Percentiles rank a stretch among this genome's conserved stretches.
Evolutionary conservation across 2,329 filamentous ascomycete species (phyloP).

Genomic region (Ophiostoma tasmaniense): DNA sequence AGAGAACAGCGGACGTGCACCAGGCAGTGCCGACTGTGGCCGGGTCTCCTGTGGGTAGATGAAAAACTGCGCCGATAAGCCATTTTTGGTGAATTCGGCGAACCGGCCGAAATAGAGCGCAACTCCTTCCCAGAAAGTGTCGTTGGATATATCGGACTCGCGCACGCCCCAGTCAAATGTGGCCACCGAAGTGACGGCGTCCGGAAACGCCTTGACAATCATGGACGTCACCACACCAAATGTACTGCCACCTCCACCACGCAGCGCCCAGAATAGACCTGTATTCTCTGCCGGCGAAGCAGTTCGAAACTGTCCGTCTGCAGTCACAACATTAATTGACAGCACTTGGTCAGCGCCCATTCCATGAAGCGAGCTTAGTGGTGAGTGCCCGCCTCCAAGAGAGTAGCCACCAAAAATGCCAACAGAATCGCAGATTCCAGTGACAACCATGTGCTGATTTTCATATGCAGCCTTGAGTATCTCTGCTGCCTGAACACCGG

Average conservation of each 20-base stretch:
- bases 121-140: neutral
- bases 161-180: neutral
- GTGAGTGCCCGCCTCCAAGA: neutral
- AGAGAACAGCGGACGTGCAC: neutral
- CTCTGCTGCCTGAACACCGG: neutral
- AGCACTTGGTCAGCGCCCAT: neutral
- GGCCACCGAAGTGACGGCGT: neutral
- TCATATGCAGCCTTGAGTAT: neutral
- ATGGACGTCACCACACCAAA: neutral
- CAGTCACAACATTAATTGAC: neutral
- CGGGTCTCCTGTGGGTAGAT: neutral
- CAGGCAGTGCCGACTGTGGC: neutral
- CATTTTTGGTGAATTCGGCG: neutral
- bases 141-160: neutral
- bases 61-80: neutral
- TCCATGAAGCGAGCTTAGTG: neutral
- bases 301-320: neutral
- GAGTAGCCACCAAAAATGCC: neutral
- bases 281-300: neutral
- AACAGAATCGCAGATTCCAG: neutral
- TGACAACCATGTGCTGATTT: neutral
- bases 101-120: neutral
- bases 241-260: neutral
- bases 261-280: neutral
- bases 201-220: neutral